A percentile compares a stretch with the other conserved stretches of the same genome.
These are phyloP conservation scores for Fusarium humuli DNA, from an alignment of 2,329 filamentous ascomycete genomes.

Conservation along the genomic window DNA sequence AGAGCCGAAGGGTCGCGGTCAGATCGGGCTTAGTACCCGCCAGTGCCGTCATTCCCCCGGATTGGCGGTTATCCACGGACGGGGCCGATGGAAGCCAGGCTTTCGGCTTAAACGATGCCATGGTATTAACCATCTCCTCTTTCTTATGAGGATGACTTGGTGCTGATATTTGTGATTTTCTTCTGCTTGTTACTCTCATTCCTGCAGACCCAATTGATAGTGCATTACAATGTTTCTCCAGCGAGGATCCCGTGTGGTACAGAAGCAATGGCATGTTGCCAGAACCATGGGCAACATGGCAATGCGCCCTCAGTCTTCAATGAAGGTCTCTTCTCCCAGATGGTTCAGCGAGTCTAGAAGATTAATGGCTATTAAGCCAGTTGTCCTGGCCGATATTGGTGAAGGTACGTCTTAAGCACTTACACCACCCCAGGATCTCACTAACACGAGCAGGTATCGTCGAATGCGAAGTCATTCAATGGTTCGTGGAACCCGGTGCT, in stretches of 20 bases:
- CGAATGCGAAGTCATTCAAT: slow-evolving; percentile 98
- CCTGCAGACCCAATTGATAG: slow-evolving; percentile 30
- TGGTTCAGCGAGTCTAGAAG: slow-evolving; percentile 64
- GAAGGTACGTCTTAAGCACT: slow-evolving; percentile 69
- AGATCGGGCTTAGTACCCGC: slow-evolving; percentile 38
- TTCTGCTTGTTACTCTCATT: slow-evolving; percentile 32
- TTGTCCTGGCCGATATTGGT: slow-evolving; percentile 85
- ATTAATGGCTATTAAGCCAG: slow-evolving; percentile 76
- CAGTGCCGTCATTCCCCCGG: slow-evolving; percentile 46
- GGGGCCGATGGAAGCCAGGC: slow-evolving; percentile 50
- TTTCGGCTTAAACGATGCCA: slow-evolving; percentile 43
- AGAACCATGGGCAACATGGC: slow-evolving; percentile 54
- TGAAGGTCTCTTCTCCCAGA: slow-evolving; percentile 52
- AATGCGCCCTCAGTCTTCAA: slow-evolving; percentile 45
- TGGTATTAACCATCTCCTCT: slow-evolving; percentile 39
- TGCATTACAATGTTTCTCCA: slow-evolving; percentile 64
- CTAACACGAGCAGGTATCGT: slow-evolving; percentile 77
- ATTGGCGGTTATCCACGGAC: slow-evolving; percentile 55
- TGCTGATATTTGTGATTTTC: slow-evolving; percentile 18
- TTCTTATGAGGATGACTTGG: slow-evolving; percentile 32
- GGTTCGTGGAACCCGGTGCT: slow-evolving; percentile 97
- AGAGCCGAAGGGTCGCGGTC: slow-evolving; percentile 37
- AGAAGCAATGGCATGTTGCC: slow-evolving; percentile 63
- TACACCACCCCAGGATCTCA: background rate
- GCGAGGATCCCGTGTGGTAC: slow-evolving; percentile 62